phyloP scores from a whole-genome alignment of 495 filamentous ascomycete species.

The Aspergillus saccharolyticus region DNA sequence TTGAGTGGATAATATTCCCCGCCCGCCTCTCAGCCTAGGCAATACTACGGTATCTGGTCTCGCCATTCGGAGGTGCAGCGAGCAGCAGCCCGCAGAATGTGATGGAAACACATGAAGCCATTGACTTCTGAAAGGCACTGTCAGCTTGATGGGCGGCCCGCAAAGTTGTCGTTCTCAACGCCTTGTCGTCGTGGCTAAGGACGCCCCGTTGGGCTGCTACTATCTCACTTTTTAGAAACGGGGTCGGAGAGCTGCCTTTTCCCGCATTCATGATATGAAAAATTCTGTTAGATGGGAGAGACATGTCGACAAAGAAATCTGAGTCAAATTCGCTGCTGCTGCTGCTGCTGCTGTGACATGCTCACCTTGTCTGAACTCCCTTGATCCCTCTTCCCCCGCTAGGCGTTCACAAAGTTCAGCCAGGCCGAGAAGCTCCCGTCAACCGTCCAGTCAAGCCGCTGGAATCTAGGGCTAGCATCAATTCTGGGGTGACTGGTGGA shows the following conservation, averaged over 20 bases:
- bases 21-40: background rate
- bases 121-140: background rate
- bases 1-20: background rate
- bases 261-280: background rate
- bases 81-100: background rate
- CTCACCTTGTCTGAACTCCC: background rate
- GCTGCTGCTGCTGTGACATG: background rate
- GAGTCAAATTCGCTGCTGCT: background rate
- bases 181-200: background rate
- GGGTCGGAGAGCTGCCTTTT: background rate
- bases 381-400: conserved; percentile 8
- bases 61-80: background rate
- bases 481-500: conserved; percentile 4
- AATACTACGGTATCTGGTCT: background rate
- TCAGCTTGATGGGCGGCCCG: background rate
- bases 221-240: background rate
- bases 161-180: background rate
- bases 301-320: no score
- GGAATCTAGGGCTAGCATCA: background rate
- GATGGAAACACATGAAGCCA: background rate
- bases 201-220: background rate
- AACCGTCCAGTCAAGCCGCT: conserved; percentile 10
- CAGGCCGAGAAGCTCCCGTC: conserved; percentile 10
- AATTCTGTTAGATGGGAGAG: no score
- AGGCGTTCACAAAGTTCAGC: conserved; percentile 7